Evolutionary conservation across 2,329 filamentous ascomycete genomes (phyloP).

Genomic region (Microascus cirrosus): DNA sequence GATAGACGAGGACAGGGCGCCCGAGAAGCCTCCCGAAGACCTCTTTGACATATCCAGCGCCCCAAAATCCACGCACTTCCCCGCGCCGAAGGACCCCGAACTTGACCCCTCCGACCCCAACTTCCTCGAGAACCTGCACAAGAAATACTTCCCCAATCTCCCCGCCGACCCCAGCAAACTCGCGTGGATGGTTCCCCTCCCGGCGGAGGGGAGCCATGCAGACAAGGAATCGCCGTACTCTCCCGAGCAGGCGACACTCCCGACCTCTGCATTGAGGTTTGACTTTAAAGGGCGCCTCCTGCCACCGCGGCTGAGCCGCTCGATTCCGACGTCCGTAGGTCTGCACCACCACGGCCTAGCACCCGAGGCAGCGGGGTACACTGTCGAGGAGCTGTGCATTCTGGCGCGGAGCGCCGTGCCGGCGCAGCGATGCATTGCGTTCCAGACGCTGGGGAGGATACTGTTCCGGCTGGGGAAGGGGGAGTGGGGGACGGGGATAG

Average conservation of each 20-base stretch:
- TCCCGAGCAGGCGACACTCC: conserved; percentile 60
- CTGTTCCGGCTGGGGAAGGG: conserved; percentile 72
- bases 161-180: conserved; percentile 76
- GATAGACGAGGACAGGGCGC: conserved; percentile 30
- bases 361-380: conserved; percentile 90
- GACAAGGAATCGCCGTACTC: conserved; percentile 71
- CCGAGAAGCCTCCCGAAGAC: conserved; percentile 26
- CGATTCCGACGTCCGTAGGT: conserved; percentile 65
- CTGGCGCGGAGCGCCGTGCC: conserved; percentile 73
- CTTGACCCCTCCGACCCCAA: conserved; percentile 75
- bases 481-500: conserved; percentile 48
- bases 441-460: conserved; percentile 79
- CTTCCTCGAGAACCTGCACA: conserved; percentile 75
- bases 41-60: conserved; percentile 25
- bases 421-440: conserved; percentile 81
- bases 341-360: conserved; percentile 90
- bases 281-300: conserved; percentile 75
- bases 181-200: conserved; percentile 77
- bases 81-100: conserved; percentile 47
- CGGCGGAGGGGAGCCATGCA: conserved; percentile 50
- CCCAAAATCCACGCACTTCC: conserved; percentile 48
- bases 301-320: conserved; percentile 61
- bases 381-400: conserved; percentile 72
- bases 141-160: conserved; percentile 87
- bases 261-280: conserved; percentile 73